Evolutionary conservation across 176 grass and related monocot genomes (phyloP), one percentile per base, ranked within the genome.

Genomic region (Musa troglodytarum): DNA sequence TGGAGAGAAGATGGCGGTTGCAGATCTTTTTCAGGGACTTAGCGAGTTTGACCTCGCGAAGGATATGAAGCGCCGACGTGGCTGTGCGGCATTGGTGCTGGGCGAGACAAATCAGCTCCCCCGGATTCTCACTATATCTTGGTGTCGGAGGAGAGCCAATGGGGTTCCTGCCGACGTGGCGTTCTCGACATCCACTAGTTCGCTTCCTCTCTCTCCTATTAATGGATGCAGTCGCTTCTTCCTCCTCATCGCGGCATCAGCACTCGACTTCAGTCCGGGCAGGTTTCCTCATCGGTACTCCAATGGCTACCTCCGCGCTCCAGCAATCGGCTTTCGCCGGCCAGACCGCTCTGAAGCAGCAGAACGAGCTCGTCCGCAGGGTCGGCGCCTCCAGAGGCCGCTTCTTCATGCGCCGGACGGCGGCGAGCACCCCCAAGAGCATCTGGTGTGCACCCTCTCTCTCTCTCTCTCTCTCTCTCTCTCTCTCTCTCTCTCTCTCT

Each of bases 361-460:
- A 71, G 71, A 82, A 79, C 53, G 83, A 88, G 54, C 80, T 84
- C 26, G 73, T 79, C 81, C 76, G 81, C 86, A 71, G 68, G 82
- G 85, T 52, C 78, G 80, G 20, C 84, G 83, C 80, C 76, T 85
- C 76, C 49, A 59, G 81, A 52, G 86, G 86, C 59, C 89, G 89
- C 78, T 86, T 88, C 83, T 88, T 80, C 86, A 92, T 92, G 89
- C 89, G 83, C 75, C 77, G 89, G 59, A 92, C 89, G 62, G 83
- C 86, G 34, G 88, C 83, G 83, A 88, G 75, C 78, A 54, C 83
- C 2, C 86, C 89, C 66, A 81, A 86, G 83, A 92, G 89, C 89
- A 92, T 92, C 78, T 92, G 89, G 89, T 92, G 76, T 17, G 1
- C 34, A 62, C 22, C 22, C 22, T 22, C 22, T 22, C 69, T 49